These are phyloP conservation scores for Herpetomonas muscarum DNA, from an alignment of 208 protist genomes.

Conservation along the genomic window DNA sequence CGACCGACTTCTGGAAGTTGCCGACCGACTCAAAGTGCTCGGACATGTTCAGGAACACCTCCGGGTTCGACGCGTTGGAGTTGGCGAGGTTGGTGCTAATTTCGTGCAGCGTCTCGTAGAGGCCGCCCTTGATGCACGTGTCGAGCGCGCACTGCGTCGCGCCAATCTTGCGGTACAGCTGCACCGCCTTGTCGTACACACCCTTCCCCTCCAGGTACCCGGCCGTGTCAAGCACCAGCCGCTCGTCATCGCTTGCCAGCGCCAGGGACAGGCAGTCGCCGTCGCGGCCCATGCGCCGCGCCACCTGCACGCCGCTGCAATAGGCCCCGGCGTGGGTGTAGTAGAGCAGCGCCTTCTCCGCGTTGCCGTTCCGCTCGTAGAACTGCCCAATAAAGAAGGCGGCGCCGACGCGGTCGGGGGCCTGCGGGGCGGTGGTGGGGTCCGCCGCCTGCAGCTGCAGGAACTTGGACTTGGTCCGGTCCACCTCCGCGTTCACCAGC, in stretches of 20 bases:
- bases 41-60: constrained; percentile 90
- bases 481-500: constrained; percentile 70
- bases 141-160: constrained; percentile 89
- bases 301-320: constrained; percentile 88
- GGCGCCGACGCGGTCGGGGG: constrained; percentile 71
- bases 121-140: constrained; percentile 86
- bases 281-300: constrained; percentile 63
- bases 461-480: constrained; percentile 44
- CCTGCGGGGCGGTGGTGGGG: constrained; percentile 15
- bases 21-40: constrained; percentile 85
- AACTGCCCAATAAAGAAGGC: constrained; percentile 92
- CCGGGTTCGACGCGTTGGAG: constrained; percentile 60
- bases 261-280: constrained; percentile 74
- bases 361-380: constrained; percentile 76
- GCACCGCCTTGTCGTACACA: constrained; percentile 88
- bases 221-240: constrained; percentile 88
- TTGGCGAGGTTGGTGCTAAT: constrained; percentile 89
- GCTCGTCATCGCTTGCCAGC: constrained; percentile 61
- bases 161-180: constrained; percentile 93
- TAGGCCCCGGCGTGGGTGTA: constrained; percentile 85
- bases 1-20: constrained; percentile 88
- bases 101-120: constrained; percentile 91
- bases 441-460: constrained; percentile 45
- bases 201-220: constrained; percentile 84
- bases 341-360: constrained; percentile 81